Evolutionary conservation across 129 eudicot genomes (phyloP).

Genomic region (Saussurea involucrata): DNA sequence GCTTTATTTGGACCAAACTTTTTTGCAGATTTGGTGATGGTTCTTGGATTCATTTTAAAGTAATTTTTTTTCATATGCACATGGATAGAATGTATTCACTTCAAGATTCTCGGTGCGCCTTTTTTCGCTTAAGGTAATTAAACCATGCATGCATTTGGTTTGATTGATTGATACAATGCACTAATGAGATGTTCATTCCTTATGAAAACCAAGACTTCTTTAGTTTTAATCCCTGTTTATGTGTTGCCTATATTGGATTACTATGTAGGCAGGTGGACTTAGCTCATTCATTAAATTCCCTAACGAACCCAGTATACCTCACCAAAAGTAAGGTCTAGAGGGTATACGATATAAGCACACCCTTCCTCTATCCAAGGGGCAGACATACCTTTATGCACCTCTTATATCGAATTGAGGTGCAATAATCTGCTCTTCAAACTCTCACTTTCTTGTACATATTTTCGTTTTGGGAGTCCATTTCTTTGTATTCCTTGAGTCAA

Average conservation of each 20-base stretch:
- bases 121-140: too few relatives aligned
- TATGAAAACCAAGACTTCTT: too few relatives aligned
- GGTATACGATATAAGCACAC: neutral
- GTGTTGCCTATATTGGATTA: neutral
- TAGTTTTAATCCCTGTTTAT: too few relatives aligned
- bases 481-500: neutral
- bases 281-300: neutral
- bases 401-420: neutral
- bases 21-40: conserved; percentile 6
- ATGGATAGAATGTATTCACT: too few relatives aligned
- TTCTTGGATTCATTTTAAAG: conserved; percentile 4
- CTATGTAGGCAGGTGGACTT: neutral
- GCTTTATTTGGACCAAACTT: neutral
- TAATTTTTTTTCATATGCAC: neutral
- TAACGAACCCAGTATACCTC: neutral
- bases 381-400: neutral
- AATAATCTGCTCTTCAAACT: neutral
- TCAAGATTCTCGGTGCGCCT: too few relatives aligned
- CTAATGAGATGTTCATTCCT: neutral
- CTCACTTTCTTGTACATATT: neutral
- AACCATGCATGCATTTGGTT: neutral
- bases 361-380: neutral
- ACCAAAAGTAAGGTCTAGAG: neutral
- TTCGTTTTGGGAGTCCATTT: neutral
- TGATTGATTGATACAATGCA: neutral